Evolutionary conservation across 441 rosid genomes (phyloP).

Genomic region (Erysimum pusillum): DNA sequence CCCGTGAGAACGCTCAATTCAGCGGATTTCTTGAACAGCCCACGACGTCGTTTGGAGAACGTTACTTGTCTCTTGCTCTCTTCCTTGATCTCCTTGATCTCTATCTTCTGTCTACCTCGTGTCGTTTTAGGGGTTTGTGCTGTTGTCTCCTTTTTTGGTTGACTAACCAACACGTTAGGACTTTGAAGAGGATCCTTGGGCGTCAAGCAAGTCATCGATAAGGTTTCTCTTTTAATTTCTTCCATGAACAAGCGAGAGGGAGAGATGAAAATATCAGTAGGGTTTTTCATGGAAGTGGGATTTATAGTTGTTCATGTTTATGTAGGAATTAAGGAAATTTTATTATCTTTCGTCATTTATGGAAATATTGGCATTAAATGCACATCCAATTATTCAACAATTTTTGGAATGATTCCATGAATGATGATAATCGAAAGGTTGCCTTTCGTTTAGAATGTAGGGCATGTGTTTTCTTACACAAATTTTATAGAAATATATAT

Average conservation of each 20-base stretch:
- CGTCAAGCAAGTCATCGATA: constrained; percentile 11
- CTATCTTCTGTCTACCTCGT: constrained; percentile 73
- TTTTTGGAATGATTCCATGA: constrained; percentile 22
- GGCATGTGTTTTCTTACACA: constrained; percentile 4
- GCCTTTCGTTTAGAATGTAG: not conserved
- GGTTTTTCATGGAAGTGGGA: not conserved
- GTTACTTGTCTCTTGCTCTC: constrained; percentile 87
- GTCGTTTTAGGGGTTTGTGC: constrained; percentile 53
- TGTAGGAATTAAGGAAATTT: not conserved
- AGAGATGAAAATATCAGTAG: constrained; percentile 3
- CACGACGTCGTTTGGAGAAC: constrained; percentile 83
- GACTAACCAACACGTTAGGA: constrained; percentile 9
- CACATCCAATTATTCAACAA: not conserved
- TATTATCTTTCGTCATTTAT: not conserved
- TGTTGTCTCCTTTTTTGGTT: constrained; percentile 26
- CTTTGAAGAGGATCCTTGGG: constrained; percentile 16
- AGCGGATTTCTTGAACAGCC: constrained; percentile 83
- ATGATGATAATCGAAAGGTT: not conserved
- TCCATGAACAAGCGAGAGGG: constrained; percentile 23
- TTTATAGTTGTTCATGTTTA: constrained; percentile 27
- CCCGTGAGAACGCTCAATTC: constrained; percentile 82
- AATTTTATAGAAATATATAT: not conserved
- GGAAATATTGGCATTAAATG: constrained; percentile 9
- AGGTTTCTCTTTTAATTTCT: constrained; percentile 9
- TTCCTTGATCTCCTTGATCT: constrained; percentile 80